Evolutionary conservation across 2,329 filamentous ascomycete genomes (phyloP), one percentile per base, ranked within the genome.

Genomic region (Fusarium staphyleae): DNA sequence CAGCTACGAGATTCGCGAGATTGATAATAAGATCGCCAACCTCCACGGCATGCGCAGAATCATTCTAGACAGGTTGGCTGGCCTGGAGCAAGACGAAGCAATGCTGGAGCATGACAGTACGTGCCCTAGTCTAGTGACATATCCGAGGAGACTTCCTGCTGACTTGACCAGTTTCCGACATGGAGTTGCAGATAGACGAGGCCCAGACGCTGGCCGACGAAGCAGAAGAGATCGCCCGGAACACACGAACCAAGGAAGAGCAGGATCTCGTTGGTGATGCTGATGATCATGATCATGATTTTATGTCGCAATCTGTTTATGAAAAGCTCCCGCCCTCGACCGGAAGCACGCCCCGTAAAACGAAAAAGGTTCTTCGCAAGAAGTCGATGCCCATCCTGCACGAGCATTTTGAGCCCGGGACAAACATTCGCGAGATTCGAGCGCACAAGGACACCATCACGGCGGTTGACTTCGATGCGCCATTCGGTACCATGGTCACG

Each of bases 291-390:
- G 73, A 75, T 26, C 60, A 70, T 18, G 82, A 80, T 1, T 99
- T 98, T 78, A 98, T 98, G 95, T 97, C 95, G 3, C 91, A 97
- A 73, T 97, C 93, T 11, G 91, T 99, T 65, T 99, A 98, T 72
- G 90, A 96, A 64, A 97, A 97, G 74, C 78, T 99, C 8, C 91
- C 93, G 1, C 75, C 77, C 9, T 78, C 83, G 9, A 70, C 76
- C 22, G 72, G 72, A 16, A 80, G 75, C 64, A 79, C 81, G 2
- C 78, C 82, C 7, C 69, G 71, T 40, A 81, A 79, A 68, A 62
- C 75, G 13, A 81, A 79, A 65, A 81, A 80, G 63, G 84, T 81
- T 32, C 81, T 83, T 56, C 82, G 88, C 49, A 84, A 88, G 57
- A 91, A 90, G 73, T 96, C 93, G 0, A 96, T 96, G 89, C 92